These are phyloP conservation scores for Botrytis byssoidea DNA, from an alignment of 2,329 filamentous ascomycete genomes.

Conservation along the genomic window DNA sequence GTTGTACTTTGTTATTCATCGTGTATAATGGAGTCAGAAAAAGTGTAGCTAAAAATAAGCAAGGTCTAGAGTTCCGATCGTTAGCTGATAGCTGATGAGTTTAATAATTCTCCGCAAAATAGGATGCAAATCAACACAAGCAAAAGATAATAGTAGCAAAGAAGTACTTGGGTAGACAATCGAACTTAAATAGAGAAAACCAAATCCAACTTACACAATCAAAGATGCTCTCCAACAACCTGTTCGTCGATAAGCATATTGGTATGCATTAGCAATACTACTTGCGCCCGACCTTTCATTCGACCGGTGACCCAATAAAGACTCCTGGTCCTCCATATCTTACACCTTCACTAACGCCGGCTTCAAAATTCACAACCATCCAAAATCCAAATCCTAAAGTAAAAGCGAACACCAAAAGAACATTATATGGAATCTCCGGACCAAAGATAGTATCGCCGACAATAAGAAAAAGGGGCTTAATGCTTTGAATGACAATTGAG, in stretches of 20 bases:
- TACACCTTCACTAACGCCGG: not conserved
- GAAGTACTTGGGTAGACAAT: not conserved
- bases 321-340: slow-evolving; percentile 22
- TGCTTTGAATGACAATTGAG: not conserved
- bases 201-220: slow-evolving; percentile 2
- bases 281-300: slow-evolving; percentile 4
- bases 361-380: not conserved
- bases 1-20: slow-evolving; percentile 29
- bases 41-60: slow-evolving; percentile 32
- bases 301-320: slow-evolving; percentile 12
- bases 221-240: not conserved
- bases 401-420: not conserved
- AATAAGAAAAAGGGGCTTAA: not conserved
- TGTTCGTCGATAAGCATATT: slow-evolving; percentile 10
- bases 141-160: not conserved
- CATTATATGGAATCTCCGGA: not conserved
- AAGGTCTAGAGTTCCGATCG: slow-evolving; percentile 26
- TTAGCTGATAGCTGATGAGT: not conserved
- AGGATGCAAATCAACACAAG: not conserved
- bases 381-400: not conserved
- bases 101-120: not conserved
- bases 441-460: no score
- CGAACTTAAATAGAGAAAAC: not conserved
- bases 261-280: slow-evolving; percentile 7
- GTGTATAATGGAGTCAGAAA: slow-evolving; percentile 30